phyloP scores from a whole-genome alignment of 768 basidiomycete genomes.

The Xerocomus spinulosus region DNA sequence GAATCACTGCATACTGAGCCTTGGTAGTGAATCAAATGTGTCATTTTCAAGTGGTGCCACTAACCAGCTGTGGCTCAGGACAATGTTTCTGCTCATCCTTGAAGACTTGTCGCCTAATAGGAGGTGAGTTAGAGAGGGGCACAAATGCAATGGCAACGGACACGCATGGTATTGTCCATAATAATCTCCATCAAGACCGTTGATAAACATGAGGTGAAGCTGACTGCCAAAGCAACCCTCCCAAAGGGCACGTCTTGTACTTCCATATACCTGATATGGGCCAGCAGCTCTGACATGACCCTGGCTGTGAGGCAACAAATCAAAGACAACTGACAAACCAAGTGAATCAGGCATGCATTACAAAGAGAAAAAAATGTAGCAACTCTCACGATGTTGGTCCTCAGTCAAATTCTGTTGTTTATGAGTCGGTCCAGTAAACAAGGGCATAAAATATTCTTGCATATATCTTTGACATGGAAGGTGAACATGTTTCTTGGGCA shows the following conservation, averaged over 20 bases:
- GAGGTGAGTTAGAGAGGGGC: constrained; percentile 12
- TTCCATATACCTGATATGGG: constrained; percentile 53
- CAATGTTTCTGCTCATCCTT: constrained; percentile 46
- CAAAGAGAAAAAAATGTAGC: constrained; percentile 15
- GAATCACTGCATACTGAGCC: constrained; percentile 43
- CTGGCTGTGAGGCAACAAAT: constrained; percentile 58
- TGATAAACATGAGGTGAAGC: constrained; percentile 46
- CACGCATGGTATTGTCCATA: constrained; percentile 52
- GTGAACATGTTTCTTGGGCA: constrained; percentile 24
- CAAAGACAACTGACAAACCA: constrained; percentile 49
- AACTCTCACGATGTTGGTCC: constrained; percentile 48
- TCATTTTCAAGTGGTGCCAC: constrained; percentile 43
- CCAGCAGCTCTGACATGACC: constrained; percentile 42
- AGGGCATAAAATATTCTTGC: constrained; percentile 24
- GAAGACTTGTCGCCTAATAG: constrained; percentile 37
- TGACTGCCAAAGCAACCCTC: constrained; percentile 38
- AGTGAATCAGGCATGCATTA: constrained; percentile 50
- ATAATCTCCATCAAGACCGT: constrained; percentile 43
- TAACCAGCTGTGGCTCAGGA: constrained; percentile 53
- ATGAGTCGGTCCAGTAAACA: constrained; percentile 20
- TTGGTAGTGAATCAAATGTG: constrained; percentile 51
- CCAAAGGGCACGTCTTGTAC: constrained; percentile 59
- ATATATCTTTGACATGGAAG: constrained; percentile 25
- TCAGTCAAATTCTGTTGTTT: constrained; percentile 42
- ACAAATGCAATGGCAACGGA: not conserved